phyloP scores from a whole-genome alignment of 2,329 filamentous ascomycete genomes.

The Trichoderma sp. region DNA sequence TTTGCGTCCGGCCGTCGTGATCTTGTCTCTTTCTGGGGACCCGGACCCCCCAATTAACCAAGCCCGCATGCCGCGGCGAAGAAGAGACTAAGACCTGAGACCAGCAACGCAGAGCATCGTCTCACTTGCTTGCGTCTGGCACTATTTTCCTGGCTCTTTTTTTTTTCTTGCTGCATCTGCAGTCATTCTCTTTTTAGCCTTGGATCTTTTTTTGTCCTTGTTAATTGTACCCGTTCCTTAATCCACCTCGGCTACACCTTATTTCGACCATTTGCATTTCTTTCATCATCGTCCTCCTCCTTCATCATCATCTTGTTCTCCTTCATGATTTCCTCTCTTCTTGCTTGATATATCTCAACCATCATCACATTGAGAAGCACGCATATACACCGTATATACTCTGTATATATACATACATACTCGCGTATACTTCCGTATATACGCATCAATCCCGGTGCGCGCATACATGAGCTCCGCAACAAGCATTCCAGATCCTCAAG shows the following conservation, averaged over 20 bases:
- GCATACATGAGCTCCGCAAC: background rate
- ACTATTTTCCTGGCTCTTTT: too few relatives aligned
- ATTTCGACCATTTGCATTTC: background rate
- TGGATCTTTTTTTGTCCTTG: background rate
- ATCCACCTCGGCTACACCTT: background rate
- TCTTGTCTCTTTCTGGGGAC: conserved; percentile 1
- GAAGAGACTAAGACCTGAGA: background rate
- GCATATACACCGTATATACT: background rate
- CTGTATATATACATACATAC: background rate
- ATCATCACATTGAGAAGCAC: background rate
- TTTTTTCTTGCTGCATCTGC: background rate
- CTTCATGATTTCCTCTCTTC: background rate
- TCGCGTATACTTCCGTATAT: background rate
- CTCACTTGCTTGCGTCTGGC: background rate
- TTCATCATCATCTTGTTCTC: background rate
- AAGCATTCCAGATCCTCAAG: background rate
- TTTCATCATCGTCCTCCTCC: background rate
- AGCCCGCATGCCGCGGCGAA: conserved; percentile 1
- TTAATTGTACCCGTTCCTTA: background rate
- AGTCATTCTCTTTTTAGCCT: background rate
- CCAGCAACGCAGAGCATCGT: background rate
- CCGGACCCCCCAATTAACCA: background rate
- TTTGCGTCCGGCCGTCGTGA: background rate
- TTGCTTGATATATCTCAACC: background rate
- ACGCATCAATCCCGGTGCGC: background rate